These are phyloP conservation scores for Dendrocalamus latiflorus DNA, from an alignment of 202 grass and related monocot genomes.

Conservation along the genomic window DNA sequence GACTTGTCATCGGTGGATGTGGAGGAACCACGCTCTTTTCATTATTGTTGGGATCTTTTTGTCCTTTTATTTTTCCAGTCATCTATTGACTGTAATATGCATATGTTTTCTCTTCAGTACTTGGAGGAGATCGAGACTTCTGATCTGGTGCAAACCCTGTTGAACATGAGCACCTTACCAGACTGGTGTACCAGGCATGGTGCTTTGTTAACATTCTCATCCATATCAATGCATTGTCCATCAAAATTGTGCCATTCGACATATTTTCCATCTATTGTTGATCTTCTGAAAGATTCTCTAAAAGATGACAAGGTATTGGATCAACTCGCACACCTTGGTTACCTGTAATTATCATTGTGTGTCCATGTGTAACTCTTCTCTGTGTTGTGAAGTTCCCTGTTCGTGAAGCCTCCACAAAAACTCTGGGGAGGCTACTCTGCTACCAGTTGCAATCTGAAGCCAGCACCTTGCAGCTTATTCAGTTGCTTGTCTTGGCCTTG, in stretches of 20 bases:
- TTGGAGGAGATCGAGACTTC: conserved; percentile 75
- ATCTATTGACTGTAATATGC: conserved; percentile 4
- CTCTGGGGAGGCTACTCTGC: conserved; percentile 65
- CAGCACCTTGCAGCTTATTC: conserved; percentile 47
- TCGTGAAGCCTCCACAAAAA: conserved; percentile 79
- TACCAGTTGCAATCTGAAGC: conserved; percentile 58
- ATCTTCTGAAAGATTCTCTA: conserved; percentile 70
- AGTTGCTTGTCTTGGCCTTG: conserved; percentile 72
- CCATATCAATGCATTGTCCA: conserved; percentile 63
- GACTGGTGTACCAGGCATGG: conserved; percentile 86
- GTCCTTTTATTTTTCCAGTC: background rate
- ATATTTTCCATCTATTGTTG: conserved; percentile 53
- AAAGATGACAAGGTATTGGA: conserved; percentile 94
- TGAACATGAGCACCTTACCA: conserved; percentile 51
- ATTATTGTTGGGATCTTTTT: conserved; percentile 2
- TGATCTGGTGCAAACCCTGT: conserved; percentile 59
- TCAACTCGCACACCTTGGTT: conserved; percentile 9
- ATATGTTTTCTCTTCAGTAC: conserved; percentile 48
- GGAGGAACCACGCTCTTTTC: background rate
- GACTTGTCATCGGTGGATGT: conserved; percentile 6
- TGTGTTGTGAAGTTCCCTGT: conserved; percentile 72
- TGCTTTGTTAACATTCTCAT: conserved; percentile 69
- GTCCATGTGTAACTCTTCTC: conserved; percentile 34
- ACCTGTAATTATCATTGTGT: conserved; percentile 5
- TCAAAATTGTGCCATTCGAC: conserved; percentile 48